Conservation (phyloP, 2,329 filamentous ascomycete genomes). For the Trichoderma koningiopsis region DNA sequence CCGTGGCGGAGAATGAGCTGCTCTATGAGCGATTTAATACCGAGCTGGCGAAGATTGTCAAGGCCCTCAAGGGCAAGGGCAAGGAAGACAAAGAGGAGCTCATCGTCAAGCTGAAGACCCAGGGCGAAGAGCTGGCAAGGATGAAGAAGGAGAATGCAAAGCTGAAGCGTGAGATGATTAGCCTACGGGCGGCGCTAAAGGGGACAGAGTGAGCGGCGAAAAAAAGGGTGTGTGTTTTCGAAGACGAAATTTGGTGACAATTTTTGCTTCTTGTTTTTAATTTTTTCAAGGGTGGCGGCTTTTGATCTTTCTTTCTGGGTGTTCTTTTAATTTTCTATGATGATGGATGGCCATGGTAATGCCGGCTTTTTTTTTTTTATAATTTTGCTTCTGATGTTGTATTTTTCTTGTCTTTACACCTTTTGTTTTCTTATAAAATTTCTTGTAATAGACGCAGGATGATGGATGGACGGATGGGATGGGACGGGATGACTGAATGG, state of each 20-base stretch:
- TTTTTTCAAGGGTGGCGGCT: not conserved
- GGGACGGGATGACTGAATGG: not conserved
- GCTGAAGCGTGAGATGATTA: constrained; percentile 79
- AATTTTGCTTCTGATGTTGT: not conserved
- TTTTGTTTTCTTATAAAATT: not conserved
- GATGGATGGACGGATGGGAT: not conserved
- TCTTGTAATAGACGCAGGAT: constrained; percentile 8
- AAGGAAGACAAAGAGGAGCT: constrained; percentile 81
- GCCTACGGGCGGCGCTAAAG: constrained; percentile 60
- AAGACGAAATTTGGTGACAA: constrained; percentile 10
- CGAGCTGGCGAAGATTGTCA: constrained; percentile 82
- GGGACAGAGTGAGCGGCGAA: constrained; percentile 41
- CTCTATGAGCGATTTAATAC: constrained; percentile 90
- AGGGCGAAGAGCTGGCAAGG: constrained; percentile 73
- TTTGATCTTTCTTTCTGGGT: not conserved
- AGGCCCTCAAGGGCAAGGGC: constrained; percentile 69
- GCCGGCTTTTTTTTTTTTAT: not conserved
- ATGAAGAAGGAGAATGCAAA: constrained; percentile 84
- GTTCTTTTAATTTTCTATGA: not conserved
- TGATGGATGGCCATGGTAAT: constrained; percentile 19
- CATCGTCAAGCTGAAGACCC: constrained; percentile 68
- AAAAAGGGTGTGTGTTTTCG: constrained; percentile 26
- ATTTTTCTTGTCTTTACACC: not conserved
- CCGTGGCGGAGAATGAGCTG: constrained; percentile 87
- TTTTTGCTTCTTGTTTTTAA: not conserved